Conservation (phyloP, 2,329 filamentous ascomycete species). For the Cladosporium sp. region DNA sequence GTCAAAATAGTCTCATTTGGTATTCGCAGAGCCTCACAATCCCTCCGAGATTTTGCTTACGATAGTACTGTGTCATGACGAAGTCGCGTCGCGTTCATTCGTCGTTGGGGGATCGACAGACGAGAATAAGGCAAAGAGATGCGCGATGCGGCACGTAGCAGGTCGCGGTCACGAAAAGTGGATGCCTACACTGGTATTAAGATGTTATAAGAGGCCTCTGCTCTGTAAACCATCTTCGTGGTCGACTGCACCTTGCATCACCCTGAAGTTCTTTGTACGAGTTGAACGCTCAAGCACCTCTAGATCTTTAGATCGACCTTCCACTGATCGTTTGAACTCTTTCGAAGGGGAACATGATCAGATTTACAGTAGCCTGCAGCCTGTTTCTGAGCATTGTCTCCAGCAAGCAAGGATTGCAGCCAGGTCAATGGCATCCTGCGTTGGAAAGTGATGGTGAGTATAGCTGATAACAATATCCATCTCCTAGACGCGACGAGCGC, state of each 20-base stretch:
- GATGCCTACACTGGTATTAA: background rate
- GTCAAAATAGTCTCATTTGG: background rate
- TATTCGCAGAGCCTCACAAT: background rate
- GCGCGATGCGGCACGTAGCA: background rate
- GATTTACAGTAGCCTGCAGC: background rate
- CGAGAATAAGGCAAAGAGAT: background rate
- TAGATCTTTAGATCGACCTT: too few relatives aligned
- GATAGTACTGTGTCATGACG: background rate
- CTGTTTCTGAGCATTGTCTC: background rate
- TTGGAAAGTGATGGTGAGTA: background rate
- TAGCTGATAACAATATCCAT: background rate
- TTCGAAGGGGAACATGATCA: background rate
- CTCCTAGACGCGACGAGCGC: too few relatives aligned
- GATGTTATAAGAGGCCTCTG: background rate
- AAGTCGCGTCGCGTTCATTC: background rate
- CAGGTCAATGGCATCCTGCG: constrained; percentile 10
- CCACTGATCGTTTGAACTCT: too few relatives aligned
- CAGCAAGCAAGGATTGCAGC: background rate
- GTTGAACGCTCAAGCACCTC: background rate
- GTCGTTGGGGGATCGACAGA: background rate
- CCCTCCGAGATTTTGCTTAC: background rate
- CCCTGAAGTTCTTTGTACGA: background rate
- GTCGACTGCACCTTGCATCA: too few relatives aligned
- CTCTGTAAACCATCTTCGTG: background rate
- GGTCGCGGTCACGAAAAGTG: background rate